These are phyloP conservation scores for Straminergon stramineum DNA, from an alignment of 225 moss, liverwort and hornwort species.

Conservation along the genomic window DNA sequence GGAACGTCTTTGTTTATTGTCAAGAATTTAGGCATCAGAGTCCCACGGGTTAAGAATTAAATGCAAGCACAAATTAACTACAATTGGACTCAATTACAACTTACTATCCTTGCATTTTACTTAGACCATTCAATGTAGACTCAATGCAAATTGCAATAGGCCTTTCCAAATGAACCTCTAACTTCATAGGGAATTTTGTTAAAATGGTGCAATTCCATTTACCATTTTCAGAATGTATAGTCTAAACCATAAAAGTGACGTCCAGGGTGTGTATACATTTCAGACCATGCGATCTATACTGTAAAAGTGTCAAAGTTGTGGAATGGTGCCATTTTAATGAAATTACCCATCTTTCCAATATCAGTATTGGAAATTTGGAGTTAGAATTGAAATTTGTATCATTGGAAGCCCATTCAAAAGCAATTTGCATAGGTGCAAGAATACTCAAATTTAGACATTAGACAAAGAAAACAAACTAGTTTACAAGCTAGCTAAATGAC, in stretches of 20 bases:
- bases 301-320: no score
- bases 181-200: no score
- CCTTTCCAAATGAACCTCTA: neutral
- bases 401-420: neutral
- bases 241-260: no score
- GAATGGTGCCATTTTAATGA: no score
- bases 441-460: neutral
- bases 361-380: no score
- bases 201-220: no score
- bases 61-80: neutral
- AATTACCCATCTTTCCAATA: no score
- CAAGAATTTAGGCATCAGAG: fast-evolving
- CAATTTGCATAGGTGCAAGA: neutral
- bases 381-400: neutral
- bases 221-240: no score
- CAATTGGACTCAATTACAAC: fast-evolving
- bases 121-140: neutral
- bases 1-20: neutral
- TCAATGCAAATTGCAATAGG: no score
- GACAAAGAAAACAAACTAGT: neutral
- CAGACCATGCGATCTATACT: no score
- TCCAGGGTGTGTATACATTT: no score
- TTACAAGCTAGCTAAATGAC: fast-evolving
- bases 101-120: neutral
- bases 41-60: neutral